Evolutionary conservation across 768 basidiomycete species (phyloP).

Genomic region (Cystobasidium onofrii): DNA sequence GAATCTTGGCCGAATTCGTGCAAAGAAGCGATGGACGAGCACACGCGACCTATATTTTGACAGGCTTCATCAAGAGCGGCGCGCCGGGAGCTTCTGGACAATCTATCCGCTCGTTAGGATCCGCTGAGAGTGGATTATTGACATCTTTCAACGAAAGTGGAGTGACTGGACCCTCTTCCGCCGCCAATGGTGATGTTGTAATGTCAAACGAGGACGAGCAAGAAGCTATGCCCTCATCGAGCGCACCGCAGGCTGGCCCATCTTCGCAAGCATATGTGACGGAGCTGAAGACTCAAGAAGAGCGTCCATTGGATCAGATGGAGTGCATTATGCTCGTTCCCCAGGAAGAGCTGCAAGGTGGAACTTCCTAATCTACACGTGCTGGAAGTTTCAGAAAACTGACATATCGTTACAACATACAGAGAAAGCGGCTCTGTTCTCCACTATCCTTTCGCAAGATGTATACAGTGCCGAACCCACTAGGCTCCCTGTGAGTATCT

Average conservation of each 20-base stretch:
- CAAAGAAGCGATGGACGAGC: constrained; percentile 18
- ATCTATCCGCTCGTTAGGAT: neutral
- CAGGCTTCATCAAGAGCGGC: constrained; percentile 17
- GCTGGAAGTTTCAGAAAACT: neutral
- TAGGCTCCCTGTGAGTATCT: constrained; percentile 7
- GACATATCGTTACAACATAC: neutral
- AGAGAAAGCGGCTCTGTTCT: constrained; percentile 1
- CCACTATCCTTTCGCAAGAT: constrained; percentile 5
- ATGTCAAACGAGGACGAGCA: neutral
- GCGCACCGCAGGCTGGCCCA: neutral
- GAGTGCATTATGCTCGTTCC: constrained; percentile 18
- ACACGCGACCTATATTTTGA: constrained; percentile 26
- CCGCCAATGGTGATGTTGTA: constrained; percentile 8
- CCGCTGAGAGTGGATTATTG: neutral
- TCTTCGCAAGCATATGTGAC: constrained; percentile 4
- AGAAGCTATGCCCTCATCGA: neutral
- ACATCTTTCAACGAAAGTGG: neutral
- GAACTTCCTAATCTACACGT: neutral
- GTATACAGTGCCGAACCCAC: constrained; percentile 25
- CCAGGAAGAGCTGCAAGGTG: constrained; percentile 21
- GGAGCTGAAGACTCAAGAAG: neutral
- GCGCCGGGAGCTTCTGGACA: neutral
- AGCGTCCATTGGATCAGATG: neutral
- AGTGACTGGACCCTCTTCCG: neutral
- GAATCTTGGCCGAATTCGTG: constrained; percentile 10